Evolutionary conservation across 371 early-diverging fungal genomes (phyloP).

Genomic region (Mucor saturninus): DNA sequence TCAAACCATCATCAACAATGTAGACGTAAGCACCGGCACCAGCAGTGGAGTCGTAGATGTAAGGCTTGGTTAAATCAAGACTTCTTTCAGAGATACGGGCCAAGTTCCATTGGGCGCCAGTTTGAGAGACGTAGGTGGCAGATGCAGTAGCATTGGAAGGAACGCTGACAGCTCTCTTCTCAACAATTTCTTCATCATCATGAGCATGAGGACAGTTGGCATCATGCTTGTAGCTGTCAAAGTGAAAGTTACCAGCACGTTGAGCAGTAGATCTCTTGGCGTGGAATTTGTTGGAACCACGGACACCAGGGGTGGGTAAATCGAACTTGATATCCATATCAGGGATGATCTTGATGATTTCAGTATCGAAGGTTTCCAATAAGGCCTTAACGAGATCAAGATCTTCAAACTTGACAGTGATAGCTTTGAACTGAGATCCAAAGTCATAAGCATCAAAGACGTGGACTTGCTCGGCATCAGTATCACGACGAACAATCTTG

Average conservation of each 20-base stretch:
- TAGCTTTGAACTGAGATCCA: conserved; percentile 36
- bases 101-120: too few relatives aligned
- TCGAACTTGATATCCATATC: conserved; percentile 46
- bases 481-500: conserved; percentile 25
- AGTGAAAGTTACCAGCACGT: conserved; percentile 22
- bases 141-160: not conserved
- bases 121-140: not conserved
- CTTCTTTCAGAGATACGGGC: too few relatives aligned
- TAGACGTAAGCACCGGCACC: conserved; percentile 69
- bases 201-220: conserved; percentile 18
- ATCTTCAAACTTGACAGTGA: conserved; percentile 38
- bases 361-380: conserved; percentile 16
- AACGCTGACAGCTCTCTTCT: conserved; percentile 8
- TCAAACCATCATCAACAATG: conserved; percentile 81
- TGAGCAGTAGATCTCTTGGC: conserved; percentile 25
- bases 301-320: conserved; percentile 23
- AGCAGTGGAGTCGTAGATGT: too few relatives aligned
- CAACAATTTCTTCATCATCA: not conserved
- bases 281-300: not conserved
- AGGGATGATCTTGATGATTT: conserved; percentile 42
- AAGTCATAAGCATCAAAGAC: conserved; percentile 38
- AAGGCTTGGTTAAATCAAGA: too few relatives aligned
- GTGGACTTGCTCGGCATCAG: conserved; percentile 28
- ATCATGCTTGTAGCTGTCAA: conserved; percentile 22
- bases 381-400: conserved; percentile 25